Evolutionary conservation across 495 filamentous ascomycete species (phyloP).

Genomic region (Beverwykella pulmonaria): DNA sequence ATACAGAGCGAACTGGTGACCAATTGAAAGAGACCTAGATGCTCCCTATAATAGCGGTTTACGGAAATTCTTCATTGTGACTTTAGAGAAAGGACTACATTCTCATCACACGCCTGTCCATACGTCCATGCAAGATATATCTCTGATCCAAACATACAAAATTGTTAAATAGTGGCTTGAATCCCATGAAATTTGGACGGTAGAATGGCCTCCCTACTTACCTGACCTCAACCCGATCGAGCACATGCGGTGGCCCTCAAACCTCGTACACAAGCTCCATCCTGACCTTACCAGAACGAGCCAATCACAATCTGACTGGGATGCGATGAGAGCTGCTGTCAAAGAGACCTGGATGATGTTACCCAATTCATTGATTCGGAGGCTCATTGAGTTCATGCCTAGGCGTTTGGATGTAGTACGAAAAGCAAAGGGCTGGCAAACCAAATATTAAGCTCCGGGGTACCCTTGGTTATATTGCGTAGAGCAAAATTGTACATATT

Average conservation of each 20-base stretch:
- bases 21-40: too few relatives aligned
- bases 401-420: not conserved
- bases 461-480: too few relatives aligned
- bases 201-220: slow-evolving; percentile 34
- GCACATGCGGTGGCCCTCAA: slow-evolving; percentile 21
- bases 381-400: slow-evolving; percentile 10
- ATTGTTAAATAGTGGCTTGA: slow-evolving; percentile 4
- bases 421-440: not conserved
- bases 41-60: not conserved
- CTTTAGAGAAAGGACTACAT: not conserved
- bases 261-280: slow-evolving; percentile 27
- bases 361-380: slow-evolving; percentile 4
- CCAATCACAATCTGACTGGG: slow-evolving; percentile 4
- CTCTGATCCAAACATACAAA: not conserved
- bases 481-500: too few relatives aligned
- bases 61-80: not conserved
- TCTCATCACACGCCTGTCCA: not conserved
- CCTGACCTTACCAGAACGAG: slow-evolving; percentile 14
- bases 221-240: slow-evolving; percentile 33
- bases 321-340: slow-evolving; percentile 7
- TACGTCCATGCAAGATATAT: not conserved
- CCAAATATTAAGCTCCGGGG: not conserved
- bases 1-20: too few relatives aligned
- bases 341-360: slow-evolving; percentile 12
- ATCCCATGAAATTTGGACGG: not conserved